These are phyloP conservation scores for Porcisia hertigi DNA, from an alignment of 208 protist genomes.

Conservation along the genomic window DNA sequence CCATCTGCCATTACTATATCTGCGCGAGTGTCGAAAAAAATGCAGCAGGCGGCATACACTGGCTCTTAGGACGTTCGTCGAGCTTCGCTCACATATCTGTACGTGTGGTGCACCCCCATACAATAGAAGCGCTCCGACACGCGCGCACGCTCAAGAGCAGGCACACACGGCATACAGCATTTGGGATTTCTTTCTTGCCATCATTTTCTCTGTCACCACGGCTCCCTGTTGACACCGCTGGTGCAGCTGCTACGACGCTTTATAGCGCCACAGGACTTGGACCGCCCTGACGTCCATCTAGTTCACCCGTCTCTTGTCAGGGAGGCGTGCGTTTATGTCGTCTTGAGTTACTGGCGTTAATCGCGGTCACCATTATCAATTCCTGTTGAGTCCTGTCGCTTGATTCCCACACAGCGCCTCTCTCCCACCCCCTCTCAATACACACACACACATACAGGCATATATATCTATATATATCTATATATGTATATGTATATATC, in stretches of 20 bases:
- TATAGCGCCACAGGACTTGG: too few species aligned
- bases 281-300: not conserved
- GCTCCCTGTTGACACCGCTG: not conserved
- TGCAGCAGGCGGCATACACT: too few species aligned
- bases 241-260: not conserved
- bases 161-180: not conserved
- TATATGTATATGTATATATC: too few species aligned
- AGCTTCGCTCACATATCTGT: not conserved
- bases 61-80: not conserved
- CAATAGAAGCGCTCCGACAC: not conserved
- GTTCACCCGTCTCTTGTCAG: not conserved
- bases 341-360: not conserved
- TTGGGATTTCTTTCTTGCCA: not conserved
- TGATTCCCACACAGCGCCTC: not conserved
- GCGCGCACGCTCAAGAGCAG: not conserved
- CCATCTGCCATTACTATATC: too few species aligned
- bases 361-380: not conserved
- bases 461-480: too few species aligned
- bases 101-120: too few species aligned
- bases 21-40: too few species aligned
- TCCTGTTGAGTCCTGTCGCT: not conserved
- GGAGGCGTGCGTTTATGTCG: not conserved
- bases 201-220: not conserved
- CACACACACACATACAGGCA: too few species aligned
- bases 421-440: too few species aligned